Percentiles rank a stretch among this genome's conserved stretches.
Conservation (phyloP, 148 eudicot species). For the Tetragonia tetragonoides region DNA sequence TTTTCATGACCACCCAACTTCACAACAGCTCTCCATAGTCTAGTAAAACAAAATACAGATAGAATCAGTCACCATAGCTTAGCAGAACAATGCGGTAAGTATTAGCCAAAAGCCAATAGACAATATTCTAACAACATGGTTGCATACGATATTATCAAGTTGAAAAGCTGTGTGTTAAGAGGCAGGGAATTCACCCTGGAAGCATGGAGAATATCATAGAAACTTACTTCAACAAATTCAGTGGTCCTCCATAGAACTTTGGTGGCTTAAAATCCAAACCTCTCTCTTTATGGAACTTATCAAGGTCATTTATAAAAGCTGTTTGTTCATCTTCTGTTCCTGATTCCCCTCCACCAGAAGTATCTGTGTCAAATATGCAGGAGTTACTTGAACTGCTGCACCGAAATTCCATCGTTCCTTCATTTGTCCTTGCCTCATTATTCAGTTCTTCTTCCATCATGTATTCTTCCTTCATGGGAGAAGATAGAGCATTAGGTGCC, state of each 20-base stretch:
- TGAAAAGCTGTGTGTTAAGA: neutral
- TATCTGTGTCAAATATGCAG: constrained; percentile 36
- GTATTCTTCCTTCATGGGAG: constrained; percentile 23
- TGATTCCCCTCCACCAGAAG: constrained; percentile 48
- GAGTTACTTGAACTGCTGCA: constrained; percentile 10
- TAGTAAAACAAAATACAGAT: constrained; percentile 26
- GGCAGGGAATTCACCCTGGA: neutral
- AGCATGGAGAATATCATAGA: constrained; percentile 11
- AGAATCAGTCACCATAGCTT: neutral
- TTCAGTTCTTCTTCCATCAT: constrained; percentile 20
- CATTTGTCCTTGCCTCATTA: constrained; percentile 15
- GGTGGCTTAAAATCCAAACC: constrained; percentile 77
- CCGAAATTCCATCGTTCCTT: constrained; percentile 11
- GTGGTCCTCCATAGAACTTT: constrained; percentile 81
- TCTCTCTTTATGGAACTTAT: constrained; percentile 56
- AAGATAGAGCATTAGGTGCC: constrained; percentile 8
- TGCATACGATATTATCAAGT: no score
- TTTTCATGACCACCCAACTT: constrained; percentile 91
- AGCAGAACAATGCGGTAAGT: no score
- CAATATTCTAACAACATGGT: no score
- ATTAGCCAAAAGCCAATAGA: no score
- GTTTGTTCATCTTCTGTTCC: constrained; percentile 79
- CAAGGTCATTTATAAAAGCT: constrained; percentile 72
- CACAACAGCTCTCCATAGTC: constrained; percentile 84
- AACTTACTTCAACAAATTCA: constrained; percentile 77